phyloP scores from a whole-genome alignment of 768 basidiomycete species.

The Boletus reticuloceps region DNA sequence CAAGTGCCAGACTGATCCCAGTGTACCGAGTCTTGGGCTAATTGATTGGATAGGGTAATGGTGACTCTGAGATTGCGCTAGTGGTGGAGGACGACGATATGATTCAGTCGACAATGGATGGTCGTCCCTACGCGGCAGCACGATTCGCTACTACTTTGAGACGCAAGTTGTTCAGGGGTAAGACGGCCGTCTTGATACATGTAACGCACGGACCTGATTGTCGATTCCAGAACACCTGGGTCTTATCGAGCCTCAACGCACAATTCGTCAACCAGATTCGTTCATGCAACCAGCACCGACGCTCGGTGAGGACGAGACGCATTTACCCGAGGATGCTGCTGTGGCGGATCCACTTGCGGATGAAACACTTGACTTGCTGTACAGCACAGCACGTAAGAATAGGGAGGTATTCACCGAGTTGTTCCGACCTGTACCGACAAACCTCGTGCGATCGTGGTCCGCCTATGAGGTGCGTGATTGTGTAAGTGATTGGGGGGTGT shows the following conservation, averaged over 20 bases:
- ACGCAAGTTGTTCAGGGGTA: slow-evolving; percentile 80
- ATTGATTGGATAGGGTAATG: slow-evolving; percentile 63
- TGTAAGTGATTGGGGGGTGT: not conserved
- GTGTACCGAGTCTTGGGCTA: slow-evolving; percentile 1
- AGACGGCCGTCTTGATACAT: slow-evolving; percentile 6
- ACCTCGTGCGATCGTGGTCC: slow-evolving; percentile 75
- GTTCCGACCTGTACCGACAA: slow-evolving; percentile 84
- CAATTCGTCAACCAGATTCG: slow-evolving; percentile 36
- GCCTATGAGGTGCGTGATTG: slow-evolving; percentile 64
- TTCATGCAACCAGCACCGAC: slow-evolving; percentile 82
- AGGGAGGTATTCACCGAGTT: slow-evolving; percentile 83
- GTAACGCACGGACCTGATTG: slow-evolving; percentile 1
- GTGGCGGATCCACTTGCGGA: slow-evolving; percentile 81
- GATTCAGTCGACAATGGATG: slow-evolving; percentile 76
- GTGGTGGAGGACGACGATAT: slow-evolving; percentile 87
- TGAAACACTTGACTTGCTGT: slow-evolving; percentile 58
- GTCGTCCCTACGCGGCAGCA: slow-evolving; percentile 63
- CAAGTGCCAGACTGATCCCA: slow-evolving; percentile 14
- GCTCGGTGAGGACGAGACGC: slow-evolving; percentile 65
- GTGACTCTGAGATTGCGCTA: slow-evolving; percentile 92
- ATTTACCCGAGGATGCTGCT: slow-evolving; percentile 51
- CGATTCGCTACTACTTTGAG: slow-evolving; percentile 85
- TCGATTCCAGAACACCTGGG: slow-evolving; percentile 73
- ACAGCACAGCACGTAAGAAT: slow-evolving; percentile 72
- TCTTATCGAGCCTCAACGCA: slow-evolving; percentile 71